phyloP scores from a whole-genome alignment of 345 rosid genomes.

The Aquilaria malaccensis region DNA sequence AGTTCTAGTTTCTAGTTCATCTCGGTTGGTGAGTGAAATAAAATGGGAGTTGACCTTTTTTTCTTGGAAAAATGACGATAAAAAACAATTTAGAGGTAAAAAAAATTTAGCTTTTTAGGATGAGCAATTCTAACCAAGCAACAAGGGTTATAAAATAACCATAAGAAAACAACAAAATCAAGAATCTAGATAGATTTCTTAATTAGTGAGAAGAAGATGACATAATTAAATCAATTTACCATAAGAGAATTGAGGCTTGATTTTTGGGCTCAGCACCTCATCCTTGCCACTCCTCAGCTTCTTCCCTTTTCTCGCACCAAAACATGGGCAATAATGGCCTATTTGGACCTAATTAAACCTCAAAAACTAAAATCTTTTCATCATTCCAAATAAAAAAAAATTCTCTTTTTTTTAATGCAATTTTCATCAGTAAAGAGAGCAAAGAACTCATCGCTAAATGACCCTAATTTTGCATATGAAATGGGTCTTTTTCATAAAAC shows the following conservation, averaged over 20 bases:
- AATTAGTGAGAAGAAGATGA: background rate
- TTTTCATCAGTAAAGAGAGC: background rate
- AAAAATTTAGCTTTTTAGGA: too few species aligned
- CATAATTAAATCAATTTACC: background rate
- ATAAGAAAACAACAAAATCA: background rate
- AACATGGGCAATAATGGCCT: slow-evolving; percentile 43
- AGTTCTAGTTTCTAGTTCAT: too few species aligned
- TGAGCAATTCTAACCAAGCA: too few species aligned
- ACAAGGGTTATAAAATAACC: background rate
- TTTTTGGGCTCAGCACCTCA: background rate
- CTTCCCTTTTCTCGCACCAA: slow-evolving; percentile 24
- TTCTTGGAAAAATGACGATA: too few species aligned
- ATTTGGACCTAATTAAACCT: slow-evolving; percentile 13
- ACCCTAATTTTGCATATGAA: too few species aligned
- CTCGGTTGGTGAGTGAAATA: too few species aligned
- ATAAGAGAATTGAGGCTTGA: slow-evolving; percentile 5
- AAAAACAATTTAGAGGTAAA: too few species aligned
- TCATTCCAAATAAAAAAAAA: too few species aligned
- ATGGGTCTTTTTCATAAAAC: too few species aligned
- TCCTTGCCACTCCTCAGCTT: slow-evolving; percentile 11
- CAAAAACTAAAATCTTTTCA: background rate
- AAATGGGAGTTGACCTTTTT: too few species aligned
- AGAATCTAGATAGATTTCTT: too few species aligned
- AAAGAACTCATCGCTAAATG: too few species aligned
- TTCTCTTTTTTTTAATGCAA: background rate